Conservation (phyloP, 2,329 filamentous ascomycete genomes). For the Pestalotiopsis sp. region DNA sequence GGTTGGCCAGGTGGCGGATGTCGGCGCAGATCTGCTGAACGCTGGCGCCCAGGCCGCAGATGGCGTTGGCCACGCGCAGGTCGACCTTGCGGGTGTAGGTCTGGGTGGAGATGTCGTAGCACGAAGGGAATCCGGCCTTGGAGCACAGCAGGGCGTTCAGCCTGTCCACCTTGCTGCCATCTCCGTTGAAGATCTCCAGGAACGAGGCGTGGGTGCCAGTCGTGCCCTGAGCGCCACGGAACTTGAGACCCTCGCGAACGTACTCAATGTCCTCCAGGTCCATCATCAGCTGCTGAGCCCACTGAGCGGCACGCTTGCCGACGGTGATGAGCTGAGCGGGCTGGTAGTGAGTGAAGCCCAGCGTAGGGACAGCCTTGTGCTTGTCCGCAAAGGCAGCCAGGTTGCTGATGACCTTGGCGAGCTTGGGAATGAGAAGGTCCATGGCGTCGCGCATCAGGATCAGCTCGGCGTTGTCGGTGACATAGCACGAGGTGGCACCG, state of each 20-base stretch:
- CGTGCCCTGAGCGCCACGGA: constrained; percentile 54
- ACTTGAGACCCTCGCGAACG: constrained; percentile 68
- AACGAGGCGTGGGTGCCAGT: constrained; percentile 82
- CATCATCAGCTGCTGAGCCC: constrained; percentile 75
- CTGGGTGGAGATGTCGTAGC: constrained; percentile 37
- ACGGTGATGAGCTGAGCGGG: constrained; percentile 47
- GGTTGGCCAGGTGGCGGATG: constrained; percentile 65
- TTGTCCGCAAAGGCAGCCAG: constrained; percentile 72
- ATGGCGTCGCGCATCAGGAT: constrained; percentile 69
- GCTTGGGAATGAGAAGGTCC: constrained; percentile 74
- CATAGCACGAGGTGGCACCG: constrained; percentile 63
- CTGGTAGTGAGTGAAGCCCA: constrained; percentile 78
- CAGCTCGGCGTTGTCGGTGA: constrained; percentile 67
- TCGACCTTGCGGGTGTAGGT: constrained; percentile 18
- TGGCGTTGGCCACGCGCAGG: constrained; percentile 16
- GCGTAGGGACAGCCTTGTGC: constrained; percentile 72
- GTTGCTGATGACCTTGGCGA: constrained; percentile 79
- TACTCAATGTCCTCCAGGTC: constrained; percentile 75
- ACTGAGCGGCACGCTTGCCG: constrained; percentile 69
- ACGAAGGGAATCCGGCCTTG: constrained; percentile 54
- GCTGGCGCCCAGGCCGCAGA: constrained; percentile 13
- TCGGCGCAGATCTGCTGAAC: constrained; percentile 17
- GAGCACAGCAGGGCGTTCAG: constrained; percentile 59
- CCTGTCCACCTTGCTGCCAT: constrained; percentile 51
- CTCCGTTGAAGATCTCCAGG: constrained; percentile 55